Conservation (phyloP, 177 flowering plant genomes). For the Vitis hybrid region DNA sequence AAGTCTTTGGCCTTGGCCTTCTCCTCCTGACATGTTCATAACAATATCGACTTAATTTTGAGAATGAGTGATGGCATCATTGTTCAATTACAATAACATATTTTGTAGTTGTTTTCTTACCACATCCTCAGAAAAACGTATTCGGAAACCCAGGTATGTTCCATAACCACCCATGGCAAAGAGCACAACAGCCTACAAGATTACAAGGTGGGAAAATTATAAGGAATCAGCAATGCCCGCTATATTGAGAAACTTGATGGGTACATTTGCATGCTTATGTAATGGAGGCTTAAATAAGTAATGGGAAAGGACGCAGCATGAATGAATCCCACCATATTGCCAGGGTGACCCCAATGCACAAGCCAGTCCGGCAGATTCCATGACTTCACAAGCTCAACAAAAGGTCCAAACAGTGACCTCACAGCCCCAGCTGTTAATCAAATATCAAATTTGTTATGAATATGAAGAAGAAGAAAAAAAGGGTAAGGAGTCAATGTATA, state of each 20-base stretch:
- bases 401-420: constrained; percentile 69
- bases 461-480: not conserved
- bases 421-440: constrained; percentile 54
- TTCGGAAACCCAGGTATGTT: constrained; percentile 85
- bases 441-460: not conserved
- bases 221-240: not conserved
- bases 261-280: not conserved
- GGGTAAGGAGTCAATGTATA: not conserved
- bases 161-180: constrained; percentile 99
- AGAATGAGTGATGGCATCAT: not conserved
- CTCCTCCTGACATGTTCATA: constrained; percentile 59
- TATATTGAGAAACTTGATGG: not conserved
- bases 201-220: not conserved
- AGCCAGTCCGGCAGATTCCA: constrained; percentile 89
- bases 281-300: not conserved
- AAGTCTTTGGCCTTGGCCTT: constrained; percentile 94
- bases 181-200: constrained; percentile 83
- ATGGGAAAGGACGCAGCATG: not conserved
- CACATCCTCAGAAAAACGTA: constrained; percentile 70
- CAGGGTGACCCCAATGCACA: constrained; percentile 98
- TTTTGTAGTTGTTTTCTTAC: constrained; percentile 32
- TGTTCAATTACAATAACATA: not conserved
- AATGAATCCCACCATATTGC: constrained; percentile 68
- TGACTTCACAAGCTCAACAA: constrained; percentile 78
- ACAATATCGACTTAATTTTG: not conserved